Percentiles rank a stretch among this genome's conserved stretches.
Evolutionary conservation across 371 early-diverging fungal genomes (phyloP).

Genomic region (Zychaea mexicana): DNA sequence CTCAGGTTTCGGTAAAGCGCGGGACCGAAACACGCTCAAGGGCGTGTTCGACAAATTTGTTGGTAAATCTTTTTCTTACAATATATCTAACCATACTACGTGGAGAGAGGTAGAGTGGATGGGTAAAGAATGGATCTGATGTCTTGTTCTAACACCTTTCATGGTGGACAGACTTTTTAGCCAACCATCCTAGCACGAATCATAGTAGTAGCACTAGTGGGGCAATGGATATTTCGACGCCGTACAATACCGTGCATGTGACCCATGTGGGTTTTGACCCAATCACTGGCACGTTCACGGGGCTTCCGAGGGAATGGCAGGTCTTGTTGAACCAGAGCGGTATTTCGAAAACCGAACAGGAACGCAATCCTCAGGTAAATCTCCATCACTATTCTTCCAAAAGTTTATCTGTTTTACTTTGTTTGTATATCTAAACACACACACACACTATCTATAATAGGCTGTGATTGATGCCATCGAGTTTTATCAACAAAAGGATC

Average conservation of each 20-base stretch:
- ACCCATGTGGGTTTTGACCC: constrained; percentile 93
- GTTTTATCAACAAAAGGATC: constrained; percentile 81
- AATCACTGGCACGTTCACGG: constrained; percentile 90
- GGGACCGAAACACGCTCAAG: constrained; percentile 45
- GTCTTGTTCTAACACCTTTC: too few relatives aligned
- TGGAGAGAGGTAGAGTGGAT: neutral
- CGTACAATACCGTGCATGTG: constrained; percentile 95
- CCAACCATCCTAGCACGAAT: neutral
- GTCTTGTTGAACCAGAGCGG: constrained; percentile 86
- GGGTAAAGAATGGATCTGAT: too few relatives aligned
- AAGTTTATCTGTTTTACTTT: neutral
- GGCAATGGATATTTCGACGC: constrained; percentile 76
- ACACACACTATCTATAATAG: too few relatives aligned
- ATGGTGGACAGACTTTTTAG: neutral
- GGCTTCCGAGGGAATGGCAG: constrained; percentile 95
- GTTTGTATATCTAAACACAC: too few relatives aligned
- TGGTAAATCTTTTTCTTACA: constrained; percentile 12
- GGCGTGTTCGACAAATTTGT: constrained; percentile 57
- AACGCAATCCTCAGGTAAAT: constrained; percentile 86
- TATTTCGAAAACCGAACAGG: constrained; percentile 93
- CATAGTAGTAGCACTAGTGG: neutral
- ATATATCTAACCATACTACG: too few relatives aligned
- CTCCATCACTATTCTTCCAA: neutral
- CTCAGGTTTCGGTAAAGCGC: constrained; percentile 15
- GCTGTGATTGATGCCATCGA: constrained; percentile 93